Evolutionary conservation across 2,329 filamentous ascomycete genomes (phyloP).

Genomic region (Ophiostoma piceae): DNA sequence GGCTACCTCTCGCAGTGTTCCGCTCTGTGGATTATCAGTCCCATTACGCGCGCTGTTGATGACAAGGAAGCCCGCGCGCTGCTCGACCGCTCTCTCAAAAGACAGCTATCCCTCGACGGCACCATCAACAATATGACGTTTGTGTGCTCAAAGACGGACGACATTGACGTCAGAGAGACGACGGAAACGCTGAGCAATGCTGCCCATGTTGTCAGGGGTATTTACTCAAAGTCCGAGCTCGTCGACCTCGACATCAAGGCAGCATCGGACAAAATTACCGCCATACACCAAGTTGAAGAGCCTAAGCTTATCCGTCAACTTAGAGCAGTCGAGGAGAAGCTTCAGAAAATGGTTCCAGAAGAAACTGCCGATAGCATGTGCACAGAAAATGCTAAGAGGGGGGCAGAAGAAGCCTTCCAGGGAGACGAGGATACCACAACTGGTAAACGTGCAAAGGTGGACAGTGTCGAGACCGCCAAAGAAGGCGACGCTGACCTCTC

Average conservation of each 20-base stretch:
- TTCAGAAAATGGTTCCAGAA: not conserved
- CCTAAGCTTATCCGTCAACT: not conserved
- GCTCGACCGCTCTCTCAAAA: not conserved
- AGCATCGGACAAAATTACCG: not conserved
- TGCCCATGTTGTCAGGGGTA: not conserved
- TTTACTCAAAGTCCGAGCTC: not conserved
- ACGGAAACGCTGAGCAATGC: not conserved
- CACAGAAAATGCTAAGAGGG: not conserved
- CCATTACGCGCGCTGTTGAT: not conserved
- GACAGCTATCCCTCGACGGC: not conserved
- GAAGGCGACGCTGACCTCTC: not conserved
- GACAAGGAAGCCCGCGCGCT: conserved; percentile 7
- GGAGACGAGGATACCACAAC: not conserved
- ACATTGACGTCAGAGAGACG: not conserved
- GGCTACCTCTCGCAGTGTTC: not conserved
- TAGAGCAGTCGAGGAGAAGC: not conserved
- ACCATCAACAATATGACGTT: not conserved
- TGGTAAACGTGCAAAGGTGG: not conserved
- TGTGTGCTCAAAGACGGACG: not conserved
- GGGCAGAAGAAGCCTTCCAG: not conserved
- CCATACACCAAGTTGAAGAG: not conserved
- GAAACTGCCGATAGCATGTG: not conserved
- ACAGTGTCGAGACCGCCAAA: not conserved
- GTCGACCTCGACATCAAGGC: not conserved
- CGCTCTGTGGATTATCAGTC: not conserved